phyloP scores from a whole-genome alignment of 2,329 filamentous ascomycete species.

The Rhinocladiella mackenziei region DNA sequence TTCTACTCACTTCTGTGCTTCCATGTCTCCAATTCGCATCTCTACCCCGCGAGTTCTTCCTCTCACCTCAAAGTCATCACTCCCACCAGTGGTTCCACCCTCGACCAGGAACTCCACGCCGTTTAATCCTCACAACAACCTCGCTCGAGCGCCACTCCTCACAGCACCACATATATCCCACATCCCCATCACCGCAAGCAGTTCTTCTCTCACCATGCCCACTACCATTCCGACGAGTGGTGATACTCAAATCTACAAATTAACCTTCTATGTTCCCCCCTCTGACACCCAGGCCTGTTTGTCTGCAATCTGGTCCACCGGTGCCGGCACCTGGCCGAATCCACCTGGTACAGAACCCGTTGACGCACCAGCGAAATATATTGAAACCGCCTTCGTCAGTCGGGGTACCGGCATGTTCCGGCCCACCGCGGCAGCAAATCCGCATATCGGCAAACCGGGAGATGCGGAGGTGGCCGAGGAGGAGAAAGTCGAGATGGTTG shows the following conservation, averaged over 20 bases:
- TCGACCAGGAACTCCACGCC: too few species aligned
- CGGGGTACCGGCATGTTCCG: slow-evolving; percentile 42
- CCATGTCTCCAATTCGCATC: too few species aligned
- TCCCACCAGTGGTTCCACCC: too few species aligned
- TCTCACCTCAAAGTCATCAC: too few species aligned
- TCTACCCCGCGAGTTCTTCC: too few species aligned
- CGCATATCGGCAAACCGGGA: slow-evolving; percentile 37
- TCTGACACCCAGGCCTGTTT: slow-evolving; percentile 40
- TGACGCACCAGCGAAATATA: slow-evolving; percentile 32
- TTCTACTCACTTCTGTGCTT: too few species aligned
- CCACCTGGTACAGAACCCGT: not conserved
- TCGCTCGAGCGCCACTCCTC: too few species aligned
- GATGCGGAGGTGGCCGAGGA: slow-evolving; percentile 43
- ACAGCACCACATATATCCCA: too few species aligned
- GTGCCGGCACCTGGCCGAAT: slow-evolving; percentile 40
- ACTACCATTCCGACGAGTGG: too few species aligned
- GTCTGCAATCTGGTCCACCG: slow-evolving; percentile 41
- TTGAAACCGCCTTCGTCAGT: slow-evolving; percentile 39
- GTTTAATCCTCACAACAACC: too few species aligned
- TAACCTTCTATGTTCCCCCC: slow-evolving; percentile 44
- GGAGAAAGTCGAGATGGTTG: slow-evolving; percentile 43
- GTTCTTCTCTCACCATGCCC: too few species aligned
- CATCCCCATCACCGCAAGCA: too few species aligned
- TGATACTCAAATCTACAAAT: slow-evolving; percentile 34
- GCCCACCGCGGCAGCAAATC: slow-evolving; percentile 39